These are phyloP conservation scores for Acer saccharum DNA, from an alignment of 345 rosid genomes.

Conservation along the genomic window DNA sequence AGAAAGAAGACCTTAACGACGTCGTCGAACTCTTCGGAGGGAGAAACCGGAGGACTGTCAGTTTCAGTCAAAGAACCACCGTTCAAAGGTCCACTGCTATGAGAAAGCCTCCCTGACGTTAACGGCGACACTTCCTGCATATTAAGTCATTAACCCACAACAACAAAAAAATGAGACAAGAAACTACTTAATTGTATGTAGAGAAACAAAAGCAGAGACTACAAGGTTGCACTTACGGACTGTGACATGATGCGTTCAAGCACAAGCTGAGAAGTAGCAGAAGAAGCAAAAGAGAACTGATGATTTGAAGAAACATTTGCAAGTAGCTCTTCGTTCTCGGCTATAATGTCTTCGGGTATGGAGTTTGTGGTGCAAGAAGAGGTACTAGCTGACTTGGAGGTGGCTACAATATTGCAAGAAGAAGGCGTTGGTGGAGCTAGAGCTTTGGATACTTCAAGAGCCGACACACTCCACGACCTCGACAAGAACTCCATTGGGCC, in stretches of 20 bases:
- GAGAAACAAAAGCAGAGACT: too few species aligned
- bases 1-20: slow-evolving; percentile 63
- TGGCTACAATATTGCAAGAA: slow-evolving; percentile 18
- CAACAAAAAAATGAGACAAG: not conserved
- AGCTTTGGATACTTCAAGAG: slow-evolving; percentile 79
- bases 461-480: slow-evolving; percentile 86
- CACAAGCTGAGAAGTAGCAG: slow-evolving; percentile 85
- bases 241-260: slow-evolving; percentile 98
- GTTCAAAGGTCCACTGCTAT: slow-evolving; percentile 88
- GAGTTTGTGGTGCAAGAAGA: slow-evolving; percentile 53
- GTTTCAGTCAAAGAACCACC: slow-evolving; percentile 56
- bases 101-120: slow-evolving; percentile 93
- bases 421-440: slow-evolving; percentile 44
- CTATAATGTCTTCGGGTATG: slow-evolving; percentile 57
- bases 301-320: not conserved
- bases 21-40: slow-evolving; percentile 90
- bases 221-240: slow-evolving; percentile 47
- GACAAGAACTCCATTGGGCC: slow-evolving; percentile 94
- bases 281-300: slow-evolving; percentile 70
- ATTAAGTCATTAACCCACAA: not conserved
- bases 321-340: slow-evolving; percentile 32
- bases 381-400: slow-evolving; percentile 33
- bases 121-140: slow-evolving; percentile 89
- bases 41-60: slow-evolving; percentile 85
- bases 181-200: not conserved